Evolutionary conservation across 768 basidiomycete genomes (phyloP).

Genomic region (Tricholoma hemisulphureum): DNA sequence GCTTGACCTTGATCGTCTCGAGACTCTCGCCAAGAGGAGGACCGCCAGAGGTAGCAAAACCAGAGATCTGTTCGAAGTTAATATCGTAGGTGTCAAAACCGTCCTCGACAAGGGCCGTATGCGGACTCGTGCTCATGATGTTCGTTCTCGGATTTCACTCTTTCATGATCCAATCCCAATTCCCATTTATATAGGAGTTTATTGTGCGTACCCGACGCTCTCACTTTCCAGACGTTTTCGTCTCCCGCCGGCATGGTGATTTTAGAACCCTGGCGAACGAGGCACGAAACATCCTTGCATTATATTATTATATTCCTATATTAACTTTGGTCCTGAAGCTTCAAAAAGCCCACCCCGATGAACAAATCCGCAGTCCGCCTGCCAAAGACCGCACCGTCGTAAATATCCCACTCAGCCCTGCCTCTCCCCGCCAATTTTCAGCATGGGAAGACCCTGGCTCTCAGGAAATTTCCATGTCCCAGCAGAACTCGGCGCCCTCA

Average conservation of each 20-base stretch:
- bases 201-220: constrained; percentile 84
- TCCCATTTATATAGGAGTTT: constrained; percentile 72
- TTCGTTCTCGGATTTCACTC: constrained; percentile 35
- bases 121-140: constrained; percentile 85
- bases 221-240: constrained; percentile 73
- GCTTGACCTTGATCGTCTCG: constrained; percentile 76
- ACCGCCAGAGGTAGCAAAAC: constrained; percentile 46
- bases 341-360: constrained; percentile 80
- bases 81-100: constrained; percentile 84
- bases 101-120: constrained; percentile 84
- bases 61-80: constrained; percentile 78
- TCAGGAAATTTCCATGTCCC: constrained; percentile 11
- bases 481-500: constrained; percentile 29
- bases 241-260: constrained; percentile 92
- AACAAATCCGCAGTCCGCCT: constrained; percentile 79
- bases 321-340: constrained; percentile 50
- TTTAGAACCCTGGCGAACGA: constrained; percentile 87
- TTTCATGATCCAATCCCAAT: constrained; percentile 4
- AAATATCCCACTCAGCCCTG: constrained; percentile 41
- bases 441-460: neutral
- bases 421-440: constrained; percentile 11
- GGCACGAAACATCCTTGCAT: constrained; percentile 39
- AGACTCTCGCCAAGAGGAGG: constrained; percentile 64
- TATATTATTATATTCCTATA: constrained; percentile 1
- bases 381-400: constrained; percentile 82